Evolutionary conservation across 225 moss, liverwort and hornwort genomes (phyloP), one percentile per base, ranked within the genome.

Genomic region (Asterella californica): DNA sequence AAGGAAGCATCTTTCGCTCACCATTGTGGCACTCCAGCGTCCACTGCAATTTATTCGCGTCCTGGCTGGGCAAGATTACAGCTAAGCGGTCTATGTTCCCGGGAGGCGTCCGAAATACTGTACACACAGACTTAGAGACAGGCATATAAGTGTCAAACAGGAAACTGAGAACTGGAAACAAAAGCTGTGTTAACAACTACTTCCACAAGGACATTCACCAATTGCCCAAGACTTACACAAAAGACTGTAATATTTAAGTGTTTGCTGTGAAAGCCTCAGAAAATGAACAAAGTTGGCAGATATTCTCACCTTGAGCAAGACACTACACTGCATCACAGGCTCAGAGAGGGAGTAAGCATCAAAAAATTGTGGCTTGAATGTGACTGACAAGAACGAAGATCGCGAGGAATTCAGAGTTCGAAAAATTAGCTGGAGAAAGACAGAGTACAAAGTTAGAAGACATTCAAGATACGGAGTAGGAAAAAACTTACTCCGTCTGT

Each of bases 91-190:
- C 95, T 87, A 95, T 99, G 73, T 82, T 92, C 60, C 92, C 90
- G 52, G 95, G 92, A 72, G 95, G 87, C 60, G 99, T 99, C 60
- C 95, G 87, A 83, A 99, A 99, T 83, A 99, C 93, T 79, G 99
- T 90, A 85, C 93, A 95, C 42, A 94, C 95, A 79, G 95, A 90
- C 94, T 99, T 76, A 66, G 30, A 82, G 73, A 86, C 55, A 85
- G 46, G 25, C 78, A 67, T 12, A 37, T 21, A 19, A 71, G 42
- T 32, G 70, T 82, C 81, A 76, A 70, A 57, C 9, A 77, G n/a
- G 33, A 32, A 53, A 17, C 30, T 30, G 12, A 15, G 27, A 18
- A 19, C 15, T 19, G 9, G 27, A 74, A 18, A 15, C 50, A 54
- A n/a, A 52, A 15, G 38, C 4, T 1, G 9, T 19, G 30, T 22